Conservation (phyloP, 306 rosid genomes). For the Lathyrus aphaca region DNA sequence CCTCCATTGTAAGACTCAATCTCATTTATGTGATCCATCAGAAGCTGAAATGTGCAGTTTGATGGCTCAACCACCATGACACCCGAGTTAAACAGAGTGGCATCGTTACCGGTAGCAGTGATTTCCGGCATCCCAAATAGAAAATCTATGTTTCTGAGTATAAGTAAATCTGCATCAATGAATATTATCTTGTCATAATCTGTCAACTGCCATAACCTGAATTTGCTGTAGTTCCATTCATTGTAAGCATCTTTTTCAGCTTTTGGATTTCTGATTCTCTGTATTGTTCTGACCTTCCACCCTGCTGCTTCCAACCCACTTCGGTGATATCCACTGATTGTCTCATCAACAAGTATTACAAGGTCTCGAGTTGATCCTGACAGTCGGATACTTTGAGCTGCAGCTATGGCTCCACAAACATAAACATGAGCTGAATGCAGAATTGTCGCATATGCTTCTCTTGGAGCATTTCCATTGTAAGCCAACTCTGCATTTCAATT, state of each 20-base stretch:
- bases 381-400: slow-evolving; percentile 93
- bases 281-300: slow-evolving; percentile 82
- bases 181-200: slow-evolving; percentile 95
- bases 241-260: slow-evolving; percentile 97
- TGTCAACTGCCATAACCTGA: slow-evolving; percentile 88
- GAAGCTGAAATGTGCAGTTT: slow-evolving; percentile 81
- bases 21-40: slow-evolving; percentile 84
- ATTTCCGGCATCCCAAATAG: slow-evolving; percentile 87
- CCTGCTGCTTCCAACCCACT: slow-evolving; percentile 97
- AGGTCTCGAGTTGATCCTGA: slow-evolving; percentile 87
- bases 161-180: slow-evolving; percentile 87
- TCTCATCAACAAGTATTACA: slow-evolving; percentile 86
- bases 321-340: slow-evolving; percentile 75
- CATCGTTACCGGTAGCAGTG: slow-evolving; percentile 91
- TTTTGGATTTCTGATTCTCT: slow-evolving; percentile 90
- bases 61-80: slow-evolving; percentile 98
- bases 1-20: slow-evolving; percentile 95
- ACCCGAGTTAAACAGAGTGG: slow-evolving; percentile 93
- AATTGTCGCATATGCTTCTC: slow-evolving; percentile 95
- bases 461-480: slow-evolving; percentile 61
- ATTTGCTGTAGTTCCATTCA: slow-evolving; percentile 98
- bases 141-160: slow-evolving; percentile 83
- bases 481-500: slow-evolving; percentile 58
- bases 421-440: slow-evolving; percentile 92
- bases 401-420: slow-evolving; percentile 96